phyloP scores from a whole-genome alignment of 2,329 filamentous ascomycete species.

The Alternaria conjuncta region DNA sequence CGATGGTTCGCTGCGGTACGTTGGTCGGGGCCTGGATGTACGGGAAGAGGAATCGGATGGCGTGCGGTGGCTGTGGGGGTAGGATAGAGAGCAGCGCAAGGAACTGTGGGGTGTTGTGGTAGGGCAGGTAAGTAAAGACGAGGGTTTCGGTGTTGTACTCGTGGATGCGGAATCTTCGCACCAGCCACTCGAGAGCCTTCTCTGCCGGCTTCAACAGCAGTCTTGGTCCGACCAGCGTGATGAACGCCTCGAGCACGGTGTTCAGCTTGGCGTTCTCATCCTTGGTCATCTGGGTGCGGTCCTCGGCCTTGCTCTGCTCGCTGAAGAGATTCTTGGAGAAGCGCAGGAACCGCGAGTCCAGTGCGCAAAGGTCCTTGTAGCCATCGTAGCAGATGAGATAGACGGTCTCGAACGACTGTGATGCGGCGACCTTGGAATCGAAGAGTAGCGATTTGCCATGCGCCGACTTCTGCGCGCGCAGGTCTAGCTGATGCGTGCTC shows the following conservation, averaged over 20 bases:
- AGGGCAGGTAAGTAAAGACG: conserved; percentile 87
- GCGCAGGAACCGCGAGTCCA: conserved; percentile 78
- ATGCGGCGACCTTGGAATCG: conserved; percentile 80
- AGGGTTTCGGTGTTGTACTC: conserved; percentile 84
- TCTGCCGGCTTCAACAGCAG: conserved; percentile 85
- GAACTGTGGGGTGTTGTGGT: conserved; percentile 86
- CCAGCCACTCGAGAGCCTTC: conserved; percentile 92
- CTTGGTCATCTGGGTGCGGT: conserved; percentile 82
- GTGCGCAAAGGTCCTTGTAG: conserved; percentile 86
- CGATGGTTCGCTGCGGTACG: conserved; percentile 80
- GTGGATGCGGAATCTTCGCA: conserved; percentile 88
- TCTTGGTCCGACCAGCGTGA: conserved; percentile 77
- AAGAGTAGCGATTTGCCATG: conserved; percentile 97
- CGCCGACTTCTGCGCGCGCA: conserved; percentile 89
- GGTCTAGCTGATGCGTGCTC: conserved; percentile 87
- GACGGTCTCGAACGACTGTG: conserved; percentile 88
- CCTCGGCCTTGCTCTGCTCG: conserved; percentile 88
- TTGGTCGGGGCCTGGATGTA: conserved; percentile 80
- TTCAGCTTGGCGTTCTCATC: conserved; percentile 84
- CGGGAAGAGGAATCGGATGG: conserved; percentile 84
- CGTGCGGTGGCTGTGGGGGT: conserved; percentile 72
- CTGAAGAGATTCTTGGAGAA: conserved; percentile 87
- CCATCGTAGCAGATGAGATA: conserved; percentile 87
- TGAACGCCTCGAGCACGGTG: conserved; percentile 77
- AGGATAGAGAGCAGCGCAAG: conserved; percentile 86